Conservation (phyloP, 768 basidiomycete genomes). For the Tricholoma sp. region DNA sequence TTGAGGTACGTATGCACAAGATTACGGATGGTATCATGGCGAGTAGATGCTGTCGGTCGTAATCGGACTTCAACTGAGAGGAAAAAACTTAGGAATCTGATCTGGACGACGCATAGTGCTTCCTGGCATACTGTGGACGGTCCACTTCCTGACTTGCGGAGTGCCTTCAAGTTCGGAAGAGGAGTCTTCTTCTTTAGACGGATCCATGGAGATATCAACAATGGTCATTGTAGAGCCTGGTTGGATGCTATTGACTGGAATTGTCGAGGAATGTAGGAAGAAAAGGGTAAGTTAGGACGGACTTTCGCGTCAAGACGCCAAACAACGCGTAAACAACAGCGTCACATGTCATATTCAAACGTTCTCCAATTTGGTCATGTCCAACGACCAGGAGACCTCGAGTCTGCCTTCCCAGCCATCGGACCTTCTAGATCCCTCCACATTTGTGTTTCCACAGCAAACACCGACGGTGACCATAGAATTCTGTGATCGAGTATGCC, state of each 20-base stretch:
- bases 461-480: slow-evolving; percentile 71
- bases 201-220: slow-evolving; percentile 12
- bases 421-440: slow-evolving; percentile 37
- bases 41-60: slow-evolving; percentile 57
- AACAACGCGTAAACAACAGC: slow-evolving; percentile 47
- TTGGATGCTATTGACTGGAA: neutral
- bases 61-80: slow-evolving; percentile 79
- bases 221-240: slow-evolving; percentile 2
- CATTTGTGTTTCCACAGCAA: slow-evolving; percentile 52
- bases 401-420: neutral
- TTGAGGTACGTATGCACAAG: slow-evolving; percentile 51
- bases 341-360: slow-evolving; percentile 31
- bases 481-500: slow-evolving; percentile 83
- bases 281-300: neutral
- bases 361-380: slow-evolving; percentile 7
- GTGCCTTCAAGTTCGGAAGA: neutral
- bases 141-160: slow-evolving; percentile 38
- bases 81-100: neutral
- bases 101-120: neutral
- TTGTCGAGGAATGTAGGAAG: neutral
- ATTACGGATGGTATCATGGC: slow-evolving; percentile 69
- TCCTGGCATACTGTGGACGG: slow-evolving; percentile 47
- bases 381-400: slow-evolving; percentile 1
- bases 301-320: slow-evolving; percentile 18
- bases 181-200: neutral